phyloP scores from a whole-genome alignment of 257 asterid genomes.

The Solanum phureja region DNA sequence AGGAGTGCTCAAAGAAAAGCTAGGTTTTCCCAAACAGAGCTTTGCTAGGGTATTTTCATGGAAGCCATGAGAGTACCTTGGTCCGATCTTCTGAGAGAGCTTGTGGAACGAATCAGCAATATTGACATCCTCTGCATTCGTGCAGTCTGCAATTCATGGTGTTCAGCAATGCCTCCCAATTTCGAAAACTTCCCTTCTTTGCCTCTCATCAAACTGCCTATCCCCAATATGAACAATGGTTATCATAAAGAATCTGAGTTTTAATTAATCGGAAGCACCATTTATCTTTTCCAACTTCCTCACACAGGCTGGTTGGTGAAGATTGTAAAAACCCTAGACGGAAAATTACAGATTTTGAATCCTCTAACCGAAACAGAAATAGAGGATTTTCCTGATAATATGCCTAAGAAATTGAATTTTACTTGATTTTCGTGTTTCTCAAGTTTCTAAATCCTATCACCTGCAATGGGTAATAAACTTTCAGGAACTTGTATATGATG shows the following conservation, averaged over 20 bases:
- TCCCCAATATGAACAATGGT: not conserved
- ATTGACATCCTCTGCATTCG: not conserved
- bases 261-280: not conserved
- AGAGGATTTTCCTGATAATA: too few relatives aligned
- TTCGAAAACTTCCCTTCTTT: not conserved
- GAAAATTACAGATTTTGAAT: not conserved
- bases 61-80: too few relatives aligned
- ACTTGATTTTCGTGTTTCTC: not conserved
- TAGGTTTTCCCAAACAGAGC: too few relatives aligned
- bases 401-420: not conserved
- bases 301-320: not conserved
- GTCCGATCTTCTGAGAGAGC: not conserved
- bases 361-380: not conserved
- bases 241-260: not conserved
- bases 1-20: too few relatives aligned
- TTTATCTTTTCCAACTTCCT: not conserved
- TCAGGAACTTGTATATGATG: too few relatives aligned
- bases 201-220: not conserved
- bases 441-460: not conserved
- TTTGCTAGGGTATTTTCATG: too few relatives aligned
- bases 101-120: not conserved
- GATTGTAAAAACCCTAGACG: not conserved
- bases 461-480: too few relatives aligned
- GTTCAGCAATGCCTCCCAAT: not conserved
- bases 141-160: not conserved